phyloP scores from a whole-genome alignment of 306 rosid genomes.

The Abrus pulchellus region DNA sequence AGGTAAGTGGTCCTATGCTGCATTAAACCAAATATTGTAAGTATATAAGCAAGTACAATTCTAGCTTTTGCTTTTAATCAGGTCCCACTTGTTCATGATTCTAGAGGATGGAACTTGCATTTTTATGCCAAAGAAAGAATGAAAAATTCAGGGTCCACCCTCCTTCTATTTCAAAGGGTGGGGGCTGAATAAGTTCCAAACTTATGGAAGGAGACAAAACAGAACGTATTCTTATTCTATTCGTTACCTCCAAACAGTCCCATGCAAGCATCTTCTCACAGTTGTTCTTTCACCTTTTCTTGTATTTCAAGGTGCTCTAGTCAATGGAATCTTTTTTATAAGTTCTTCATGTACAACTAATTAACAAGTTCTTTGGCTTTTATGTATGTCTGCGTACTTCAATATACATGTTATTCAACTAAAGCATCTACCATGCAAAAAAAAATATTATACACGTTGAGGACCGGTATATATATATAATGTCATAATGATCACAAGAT shows the following conservation, averaged over 20 bases:
- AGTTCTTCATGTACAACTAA: constrained; percentile 51
- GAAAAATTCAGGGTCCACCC: constrained; percentile 56
- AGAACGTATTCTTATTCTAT: constrained; percentile 76
- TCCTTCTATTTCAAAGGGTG: constrained; percentile 48
- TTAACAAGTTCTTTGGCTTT: constrained; percentile 47
- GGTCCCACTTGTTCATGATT: constrained; percentile 53
- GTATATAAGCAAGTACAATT: constrained; percentile 57
- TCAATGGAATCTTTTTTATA: constrained; percentile 64
- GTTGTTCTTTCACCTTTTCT: constrained; percentile 38
- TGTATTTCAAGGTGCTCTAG: constrained; percentile 59
- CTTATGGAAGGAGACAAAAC: constrained; percentile 83
- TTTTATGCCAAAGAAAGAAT: constrained; percentile 58
- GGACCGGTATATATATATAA: background rate
- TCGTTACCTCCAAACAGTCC: constrained; percentile 67
- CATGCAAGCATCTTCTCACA: constrained; percentile 63
- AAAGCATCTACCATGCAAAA: constrained; percentile 32
- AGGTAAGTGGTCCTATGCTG: constrained; percentile 54
- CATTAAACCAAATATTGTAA: constrained; percentile 47
- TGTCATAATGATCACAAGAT: constrained; percentile 37
- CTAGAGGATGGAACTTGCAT: constrained; percentile 46
- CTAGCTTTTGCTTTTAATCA: constrained; percentile 43
- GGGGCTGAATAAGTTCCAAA: constrained; percentile 82
- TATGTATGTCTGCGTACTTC: constrained; percentile 43
- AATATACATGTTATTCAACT: constrained; percentile 31
- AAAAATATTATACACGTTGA: constrained; percentile 39